These are phyloP conservation scores for Macrotyloma uniflorum DNA, from an alignment of 306 rosid species.

Conservation along the genomic window DNA sequence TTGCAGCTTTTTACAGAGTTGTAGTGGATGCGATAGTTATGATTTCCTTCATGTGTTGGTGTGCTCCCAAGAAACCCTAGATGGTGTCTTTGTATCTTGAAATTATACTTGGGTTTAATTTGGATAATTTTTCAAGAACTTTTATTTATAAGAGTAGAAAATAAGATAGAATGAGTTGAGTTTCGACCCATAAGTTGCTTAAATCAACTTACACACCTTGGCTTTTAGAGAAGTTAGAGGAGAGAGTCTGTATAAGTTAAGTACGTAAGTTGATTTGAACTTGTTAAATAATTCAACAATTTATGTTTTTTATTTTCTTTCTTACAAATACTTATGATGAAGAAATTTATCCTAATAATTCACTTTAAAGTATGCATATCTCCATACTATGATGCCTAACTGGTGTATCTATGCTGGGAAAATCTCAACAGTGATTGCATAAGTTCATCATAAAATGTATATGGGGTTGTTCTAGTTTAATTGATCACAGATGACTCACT, in stretches of 20 bases:
- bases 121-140: no score
- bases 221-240: no score
- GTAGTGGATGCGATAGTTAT: conserved; percentile 14
- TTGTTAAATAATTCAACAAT: neutral
- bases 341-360: neutral
- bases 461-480: neutral
- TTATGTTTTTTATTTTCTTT: neutral
- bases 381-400: conserved; percentile 15
- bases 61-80: conserved; percentile 19
- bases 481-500: conserved; percentile 18
- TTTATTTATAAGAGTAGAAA: no score
- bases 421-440: conserved; percentile 7
- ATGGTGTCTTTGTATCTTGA: neutral
- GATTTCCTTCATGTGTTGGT: neutral
- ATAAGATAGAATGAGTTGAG: no score
- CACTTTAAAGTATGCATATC: no score
- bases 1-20: neutral
- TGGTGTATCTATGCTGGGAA: neutral
- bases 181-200: no score
- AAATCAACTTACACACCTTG: no score
- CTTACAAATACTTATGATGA: neutral
- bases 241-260: no score
- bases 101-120: neutral
- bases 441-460: conserved; percentile 20
- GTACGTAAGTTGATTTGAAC: neutral